phyloP scores from a whole-genome alignment of 306 rosid genomes.

The Malus domestica region DNA sequence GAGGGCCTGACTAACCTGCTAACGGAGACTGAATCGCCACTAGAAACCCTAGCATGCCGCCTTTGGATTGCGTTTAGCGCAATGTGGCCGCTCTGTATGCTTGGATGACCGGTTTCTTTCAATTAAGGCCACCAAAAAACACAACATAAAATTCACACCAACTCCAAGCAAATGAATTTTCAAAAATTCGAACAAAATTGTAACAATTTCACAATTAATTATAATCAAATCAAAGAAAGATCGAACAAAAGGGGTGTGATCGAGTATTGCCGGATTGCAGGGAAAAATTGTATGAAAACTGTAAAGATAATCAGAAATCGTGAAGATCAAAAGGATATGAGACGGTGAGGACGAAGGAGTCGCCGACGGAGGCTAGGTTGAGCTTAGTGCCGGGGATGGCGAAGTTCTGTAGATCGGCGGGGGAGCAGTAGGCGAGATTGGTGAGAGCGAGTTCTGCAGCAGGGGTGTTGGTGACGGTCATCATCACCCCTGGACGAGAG shows the following conservation, averaged over 20 bases:
- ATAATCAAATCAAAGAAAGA: neutral
- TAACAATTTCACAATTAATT: neutral
- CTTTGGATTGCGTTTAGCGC: slow-evolving; percentile 87
- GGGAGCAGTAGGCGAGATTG: slow-evolving; percentile 68
- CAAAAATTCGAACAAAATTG: neutral
- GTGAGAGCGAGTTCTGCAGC: slow-evolving; percentile 57
- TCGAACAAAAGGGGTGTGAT: neutral
- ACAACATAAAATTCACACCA: neutral
- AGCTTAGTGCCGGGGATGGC: slow-evolving; percentile 50
- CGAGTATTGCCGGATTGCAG: neutral
- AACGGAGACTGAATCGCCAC: slow-evolving; percentile 50
- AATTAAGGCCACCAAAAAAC: slow-evolving; percentile 49
- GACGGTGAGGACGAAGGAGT: slow-evolving; percentile 62
- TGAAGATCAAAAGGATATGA: slow-evolving; percentile 53
- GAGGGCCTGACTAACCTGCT: slow-evolving; percentile 35
- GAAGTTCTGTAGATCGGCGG: slow-evolving; percentile 58
- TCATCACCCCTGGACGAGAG: slow-evolving; percentile 22
- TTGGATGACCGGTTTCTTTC: slow-evolving; percentile 60
- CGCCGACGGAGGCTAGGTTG: slow-evolving; percentile 53
- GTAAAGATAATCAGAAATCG: neutral
- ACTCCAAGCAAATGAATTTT: neutral
- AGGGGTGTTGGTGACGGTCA: slow-evolving; percentile 70
- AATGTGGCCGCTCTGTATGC: slow-evolving; percentile 47
- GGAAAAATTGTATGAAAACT: neutral
- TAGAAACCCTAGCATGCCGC: slow-evolving; percentile 68